Conservation (phyloP, 1,284 basidiomycete genomes). For the Sanghuangporus sanghuang region DNA sequence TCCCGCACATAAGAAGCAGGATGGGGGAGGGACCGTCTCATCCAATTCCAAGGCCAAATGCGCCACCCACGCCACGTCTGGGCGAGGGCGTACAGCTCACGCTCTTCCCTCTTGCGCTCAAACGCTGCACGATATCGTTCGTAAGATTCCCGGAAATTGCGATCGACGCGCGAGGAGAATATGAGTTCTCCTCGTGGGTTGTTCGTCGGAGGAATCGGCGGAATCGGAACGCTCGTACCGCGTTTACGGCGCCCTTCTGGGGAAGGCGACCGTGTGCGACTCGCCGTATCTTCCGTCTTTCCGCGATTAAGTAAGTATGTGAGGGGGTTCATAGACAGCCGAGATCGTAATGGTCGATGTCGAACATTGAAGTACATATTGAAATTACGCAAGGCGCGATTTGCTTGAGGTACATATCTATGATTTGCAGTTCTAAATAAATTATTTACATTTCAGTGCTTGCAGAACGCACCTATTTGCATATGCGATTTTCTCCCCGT, state of each 20-base stretch:
- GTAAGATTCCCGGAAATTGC: conserved; percentile 84
- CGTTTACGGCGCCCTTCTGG: conserved; percentile 33
- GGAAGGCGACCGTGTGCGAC: conserved; percentile 24
- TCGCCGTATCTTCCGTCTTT: conserved; percentile 24
- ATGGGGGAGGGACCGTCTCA: conserved; percentile 18
- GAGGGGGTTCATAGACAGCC: conserved; percentile 60
- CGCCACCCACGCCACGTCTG: conserved; percentile 41
- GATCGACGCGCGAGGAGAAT: conserved; percentile 86
- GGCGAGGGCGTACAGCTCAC: conserved; percentile 39
- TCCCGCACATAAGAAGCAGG: conserved; percentile 21
- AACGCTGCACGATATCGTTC: conserved; percentile 91
- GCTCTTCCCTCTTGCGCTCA: conserved; percentile 75
- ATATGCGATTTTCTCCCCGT: conserved; percentile 93
- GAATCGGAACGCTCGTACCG: conserved; percentile 45
- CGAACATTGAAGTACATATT: conserved; percentile 98
- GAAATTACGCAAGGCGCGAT: conserved; percentile 84
- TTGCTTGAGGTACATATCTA: conserved; percentile 96
- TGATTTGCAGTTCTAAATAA: conserved; percentile 18
- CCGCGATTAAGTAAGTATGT: conserved; percentile 59
- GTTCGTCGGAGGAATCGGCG: conserved; percentile 80
- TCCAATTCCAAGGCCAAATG: conserved; percentile 34
- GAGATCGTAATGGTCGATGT: conserved; percentile 60
- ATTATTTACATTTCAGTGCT: conserved; percentile 8
- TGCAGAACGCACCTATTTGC: conserved; percentile 76
- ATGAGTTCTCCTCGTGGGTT: conserved; percentile 97